phyloP scores from a whole-genome alignment of 345 rosid species.

The Reutealis trisperma region DNA sequence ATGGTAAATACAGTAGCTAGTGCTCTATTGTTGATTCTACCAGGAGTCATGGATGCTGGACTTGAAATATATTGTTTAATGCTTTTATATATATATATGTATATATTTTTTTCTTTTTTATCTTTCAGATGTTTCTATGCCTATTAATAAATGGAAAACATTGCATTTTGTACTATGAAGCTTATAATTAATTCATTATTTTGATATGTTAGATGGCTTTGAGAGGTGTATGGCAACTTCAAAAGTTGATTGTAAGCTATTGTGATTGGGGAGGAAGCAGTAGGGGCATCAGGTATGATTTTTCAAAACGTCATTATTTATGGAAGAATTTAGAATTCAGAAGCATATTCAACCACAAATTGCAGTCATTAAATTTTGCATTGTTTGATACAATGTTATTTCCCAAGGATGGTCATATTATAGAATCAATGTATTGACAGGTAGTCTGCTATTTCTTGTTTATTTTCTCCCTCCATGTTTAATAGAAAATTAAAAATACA shows the following conservation, averaged over 20 bases:
- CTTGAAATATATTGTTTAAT: too few species aligned
- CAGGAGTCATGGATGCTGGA: too few species aligned
- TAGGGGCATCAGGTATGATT: slow-evolving; percentile 68
- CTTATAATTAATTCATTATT: not conserved
- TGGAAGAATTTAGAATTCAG: not conserved
- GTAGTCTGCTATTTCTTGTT: not conserved
- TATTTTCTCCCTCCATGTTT: not conserved
- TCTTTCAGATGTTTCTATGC: too few species aligned
- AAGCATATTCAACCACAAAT: not conserved
- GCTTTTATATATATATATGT: too few species aligned
- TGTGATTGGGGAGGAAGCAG: slow-evolving; percentile 97
- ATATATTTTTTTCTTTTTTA: too few species aligned
- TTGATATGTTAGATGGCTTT: slow-evolving; percentile 52
- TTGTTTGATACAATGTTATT: not conserved
- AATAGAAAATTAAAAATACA: not conserved
- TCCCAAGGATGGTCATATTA: too few species aligned
- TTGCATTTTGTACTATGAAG: too few species aligned
- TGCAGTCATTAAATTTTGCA: too few species aligned
- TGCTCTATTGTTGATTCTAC: too few species aligned
- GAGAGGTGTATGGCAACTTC: slow-evolving; percentile 89
- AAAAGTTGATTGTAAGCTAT: slow-evolving; percentile 77
- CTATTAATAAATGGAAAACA: too few species aligned
- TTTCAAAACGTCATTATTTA: not conserved
- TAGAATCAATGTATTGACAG: not conserved
- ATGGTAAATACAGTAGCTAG: too few species aligned